Conservation (phyloP, 2,329 filamentous ascomycete species). For the Aureobasidium vineae region DNA sequence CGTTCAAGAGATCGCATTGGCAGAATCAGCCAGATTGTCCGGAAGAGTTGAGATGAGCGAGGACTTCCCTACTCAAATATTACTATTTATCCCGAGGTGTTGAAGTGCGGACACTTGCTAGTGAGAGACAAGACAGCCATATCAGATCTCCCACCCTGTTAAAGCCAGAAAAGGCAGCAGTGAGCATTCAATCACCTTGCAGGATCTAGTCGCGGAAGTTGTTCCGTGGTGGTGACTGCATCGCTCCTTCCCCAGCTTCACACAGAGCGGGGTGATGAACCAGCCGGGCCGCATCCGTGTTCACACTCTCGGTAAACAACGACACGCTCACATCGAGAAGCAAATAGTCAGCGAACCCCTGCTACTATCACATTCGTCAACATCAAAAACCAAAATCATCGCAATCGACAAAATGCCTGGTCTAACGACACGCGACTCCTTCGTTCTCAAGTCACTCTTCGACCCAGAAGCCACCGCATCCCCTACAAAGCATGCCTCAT, state of each 20-base stretch:
- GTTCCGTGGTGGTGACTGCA: slow-evolving; percentile 1
- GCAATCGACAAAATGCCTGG: slow-evolving; percentile 26
- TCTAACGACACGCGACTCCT: slow-evolving; percentile 40
- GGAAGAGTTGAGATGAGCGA: slow-evolving; percentile 38
- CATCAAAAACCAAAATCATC: neutral
- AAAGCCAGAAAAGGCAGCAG: neutral
- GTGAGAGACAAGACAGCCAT: neutral
- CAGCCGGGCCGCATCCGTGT: slow-evolving; percentile 13
- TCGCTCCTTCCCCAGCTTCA: neutral
- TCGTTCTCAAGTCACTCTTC: slow-evolving; percentile 43
- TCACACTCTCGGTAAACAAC: neutral
- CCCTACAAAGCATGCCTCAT: slow-evolving; percentile 7
- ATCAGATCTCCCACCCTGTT: neutral
- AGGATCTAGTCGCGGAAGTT: neutral
- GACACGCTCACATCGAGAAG: neutral
- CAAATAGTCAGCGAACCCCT: slow-evolving; percentile 14
- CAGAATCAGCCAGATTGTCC: slow-evolving; percentile 56
- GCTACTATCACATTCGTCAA: neutral
- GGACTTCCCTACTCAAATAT: slow-evolving; percentile 28
- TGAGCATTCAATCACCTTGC: no score
- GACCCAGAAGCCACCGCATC: slow-evolving; percentile 44
- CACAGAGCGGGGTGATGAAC: neutral
- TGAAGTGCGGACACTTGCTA: neutral
- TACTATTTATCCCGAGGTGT: no score
- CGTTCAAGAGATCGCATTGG: slow-evolving; percentile 55